Conservation (phyloP, 2,329 filamentous ascomycete genomes). For the Aspergillus intermedius region DNA sequence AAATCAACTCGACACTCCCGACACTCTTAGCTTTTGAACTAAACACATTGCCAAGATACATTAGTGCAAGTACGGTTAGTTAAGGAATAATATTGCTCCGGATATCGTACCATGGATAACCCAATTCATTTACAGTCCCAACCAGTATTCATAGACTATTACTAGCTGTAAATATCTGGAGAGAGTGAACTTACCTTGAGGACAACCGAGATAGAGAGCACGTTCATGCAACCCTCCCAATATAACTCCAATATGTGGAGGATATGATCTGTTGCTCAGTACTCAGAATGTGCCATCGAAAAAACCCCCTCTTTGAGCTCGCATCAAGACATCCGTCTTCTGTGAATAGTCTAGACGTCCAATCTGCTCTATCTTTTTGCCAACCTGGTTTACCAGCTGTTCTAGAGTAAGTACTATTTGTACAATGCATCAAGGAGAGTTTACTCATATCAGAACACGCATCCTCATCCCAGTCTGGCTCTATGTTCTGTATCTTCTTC, state of each 20-base stretch:
- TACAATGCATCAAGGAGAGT: not conserved
- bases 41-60: too few relatives aligned
- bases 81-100: too few relatives aligned
- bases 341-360: not conserved
- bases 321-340: conserved; percentile 1
- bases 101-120: too few relatives aligned
- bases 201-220: not conserved
- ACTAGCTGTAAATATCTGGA: not conserved
- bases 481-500: not conserved
- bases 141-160: not conserved
- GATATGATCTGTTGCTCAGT: not conserved
- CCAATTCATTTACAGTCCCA: too few relatives aligned
- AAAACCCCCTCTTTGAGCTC: not conserved
- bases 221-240: not conserved
- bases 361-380: not conserved
- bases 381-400: conserved; percentile 2
- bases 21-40: too few relatives aligned
- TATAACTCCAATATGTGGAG: not conserved
- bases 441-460: not conserved
- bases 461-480: not conserved
- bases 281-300: not conserved
- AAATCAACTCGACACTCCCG: too few relatives aligned
- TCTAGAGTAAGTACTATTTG: not conserved
- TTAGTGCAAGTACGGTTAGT: too few relatives aligned
- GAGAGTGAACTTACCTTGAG: not conserved